phyloP scores from a whole-genome alignment of 2,329 filamentous ascomycete genomes.

The Harringtonia aguacate region DNA sequence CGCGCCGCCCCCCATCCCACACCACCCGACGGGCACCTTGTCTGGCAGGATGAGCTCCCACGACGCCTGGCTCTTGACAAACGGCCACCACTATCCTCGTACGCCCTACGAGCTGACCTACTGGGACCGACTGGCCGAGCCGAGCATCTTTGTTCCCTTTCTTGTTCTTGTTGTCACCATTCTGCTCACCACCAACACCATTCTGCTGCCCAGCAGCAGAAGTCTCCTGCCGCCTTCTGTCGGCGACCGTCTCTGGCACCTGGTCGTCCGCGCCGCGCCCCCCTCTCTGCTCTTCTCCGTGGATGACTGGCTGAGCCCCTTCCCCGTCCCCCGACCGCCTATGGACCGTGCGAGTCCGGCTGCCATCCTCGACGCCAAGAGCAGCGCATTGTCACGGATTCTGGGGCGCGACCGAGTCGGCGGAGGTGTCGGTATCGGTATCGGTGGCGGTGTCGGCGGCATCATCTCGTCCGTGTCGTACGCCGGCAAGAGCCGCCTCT shows the following conservation, averaged over 20 bases:
- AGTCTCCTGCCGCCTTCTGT: conserved; percentile 27
- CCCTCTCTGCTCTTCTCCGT: conserved; percentile 44
- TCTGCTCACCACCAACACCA: conserved; percentile 20
- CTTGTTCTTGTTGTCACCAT: conserved; percentile 22
- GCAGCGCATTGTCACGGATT: conserved; percentile 52
- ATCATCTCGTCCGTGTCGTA: conserved; percentile 47
- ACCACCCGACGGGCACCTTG: background rate
- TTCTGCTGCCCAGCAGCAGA: conserved; percentile 12
- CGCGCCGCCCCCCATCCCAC: conserved; percentile 6
- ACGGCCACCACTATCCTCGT: conserved; percentile 14
- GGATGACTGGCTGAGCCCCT: conserved; percentile 42
- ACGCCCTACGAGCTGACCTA: conserved; percentile 12
- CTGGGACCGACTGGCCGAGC: conserved; percentile 23
- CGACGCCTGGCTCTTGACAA: conserved; percentile 15
- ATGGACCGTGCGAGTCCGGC: conserved; percentile 1
- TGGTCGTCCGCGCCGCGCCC: conserved; percentile 45
- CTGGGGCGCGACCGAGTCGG: conserved; percentile 45
- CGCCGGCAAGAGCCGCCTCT: conserved; percentile 36
- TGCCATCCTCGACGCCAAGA: conserved; percentile 47
- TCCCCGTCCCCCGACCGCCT: conserved; percentile 25
- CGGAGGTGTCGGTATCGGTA: too few species aligned
- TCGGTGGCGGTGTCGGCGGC: conserved; percentile 15
- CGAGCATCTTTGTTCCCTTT: conserved; percentile 23
- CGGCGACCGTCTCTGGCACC: conserved; percentile 40
- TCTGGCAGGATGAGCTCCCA: conserved; percentile 26